Evolutionary conservation across 768 basidiomycete species (phyloP), one percentile per base, ranked within the genome.

Genomic region (Russula olivacea): DNA sequence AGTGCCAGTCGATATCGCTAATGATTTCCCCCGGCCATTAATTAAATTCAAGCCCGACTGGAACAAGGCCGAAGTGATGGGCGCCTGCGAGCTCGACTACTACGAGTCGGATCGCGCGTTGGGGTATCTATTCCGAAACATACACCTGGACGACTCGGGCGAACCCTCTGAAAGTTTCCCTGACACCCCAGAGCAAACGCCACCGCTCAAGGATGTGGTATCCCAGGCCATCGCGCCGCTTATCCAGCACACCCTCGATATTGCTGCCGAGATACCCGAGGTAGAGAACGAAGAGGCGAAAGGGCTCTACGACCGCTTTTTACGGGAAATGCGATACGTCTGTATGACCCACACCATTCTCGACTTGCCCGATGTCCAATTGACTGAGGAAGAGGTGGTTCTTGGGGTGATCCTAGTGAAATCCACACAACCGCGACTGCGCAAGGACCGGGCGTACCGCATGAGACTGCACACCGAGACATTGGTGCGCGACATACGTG

Each of bases 21-120:
- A 69, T 48, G 62, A 70, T 17, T 65, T 88, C 32, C 89, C 90
- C 8, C 71, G 74, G 9, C 71, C 77, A 0, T 75, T 88, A 19
- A 88, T 89, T 48, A 78, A 78, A 21, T 82, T 81, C 72, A 91
- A 87, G 69, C 90, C 90, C 0, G 89, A 91, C 70, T 92, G 90
- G 90, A 82, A 87, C 63, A 80, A 79, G 68, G 68, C 73, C 11
- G 52, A 76, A 41, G 72, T 72, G 10, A 69, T 68, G 4, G 71
- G 75, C 5, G 81, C 83, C 30, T 79, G 81, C 19, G 68, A 79
- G 23, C 82, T 80, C 4, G 86, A 90, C 68, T 88, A 88, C 74
- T 92, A 92, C 69, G 76, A 78, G 57, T 92, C 90, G 1, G 75
- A 73, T 38, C 81, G 86, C 6, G 89, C 88, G 0, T 79, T 93